Evolutionary conservation across 345 rosid genomes (phyloP).

Genomic region (Linum trigynum): DNA sequence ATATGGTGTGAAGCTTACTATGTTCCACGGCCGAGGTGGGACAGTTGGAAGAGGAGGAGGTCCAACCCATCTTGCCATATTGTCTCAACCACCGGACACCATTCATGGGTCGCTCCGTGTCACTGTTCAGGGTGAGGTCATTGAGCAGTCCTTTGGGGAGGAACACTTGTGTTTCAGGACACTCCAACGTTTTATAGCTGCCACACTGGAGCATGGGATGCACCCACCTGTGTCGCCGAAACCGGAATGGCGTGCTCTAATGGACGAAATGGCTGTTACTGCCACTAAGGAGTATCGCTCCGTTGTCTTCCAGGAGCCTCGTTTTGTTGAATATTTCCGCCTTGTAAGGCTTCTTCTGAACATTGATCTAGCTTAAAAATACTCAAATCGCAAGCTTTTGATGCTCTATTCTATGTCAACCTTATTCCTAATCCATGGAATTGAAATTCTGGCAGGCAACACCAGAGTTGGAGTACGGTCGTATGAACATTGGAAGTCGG

Average conservation of each 20-base stretch:
- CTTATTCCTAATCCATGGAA: background rate
- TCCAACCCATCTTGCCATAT: constrained; percentile 95
- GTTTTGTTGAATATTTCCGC: constrained; percentile 95
- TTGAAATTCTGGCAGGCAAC: constrained; percentile 55
- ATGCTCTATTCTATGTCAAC: too few relatives aligned
- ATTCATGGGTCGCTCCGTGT: constrained; percentile 89
- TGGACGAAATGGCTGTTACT: constrained; percentile 87
- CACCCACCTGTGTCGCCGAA: constrained; percentile 84
- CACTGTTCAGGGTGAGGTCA: constrained; percentile 95
- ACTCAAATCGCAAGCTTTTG: too few relatives aligned
- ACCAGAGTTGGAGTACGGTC: constrained; percentile 92
- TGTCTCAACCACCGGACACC: constrained; percentile 99
- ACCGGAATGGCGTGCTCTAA: constrained; percentile 86
- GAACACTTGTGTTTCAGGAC: constrained; percentile 90
- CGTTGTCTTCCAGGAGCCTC: constrained; percentile 78
- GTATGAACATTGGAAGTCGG: constrained; percentile 98
- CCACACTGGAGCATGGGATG: constrained; percentile 97
- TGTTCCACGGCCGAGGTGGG: constrained; percentile 99
- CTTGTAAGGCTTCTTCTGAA: constrained; percentile 40
- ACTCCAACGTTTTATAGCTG: constrained; percentile 93
- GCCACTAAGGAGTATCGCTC: constrained; percentile 92
- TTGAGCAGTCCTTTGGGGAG: constrained; percentile 94
- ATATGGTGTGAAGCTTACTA: constrained; percentile 80
- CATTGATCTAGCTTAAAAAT: background rate
- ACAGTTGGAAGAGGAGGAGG: constrained; percentile 99